phyloP scores from a whole-genome alignment of 129 eudicot species.

The Oenanthe sinensis region DNA sequence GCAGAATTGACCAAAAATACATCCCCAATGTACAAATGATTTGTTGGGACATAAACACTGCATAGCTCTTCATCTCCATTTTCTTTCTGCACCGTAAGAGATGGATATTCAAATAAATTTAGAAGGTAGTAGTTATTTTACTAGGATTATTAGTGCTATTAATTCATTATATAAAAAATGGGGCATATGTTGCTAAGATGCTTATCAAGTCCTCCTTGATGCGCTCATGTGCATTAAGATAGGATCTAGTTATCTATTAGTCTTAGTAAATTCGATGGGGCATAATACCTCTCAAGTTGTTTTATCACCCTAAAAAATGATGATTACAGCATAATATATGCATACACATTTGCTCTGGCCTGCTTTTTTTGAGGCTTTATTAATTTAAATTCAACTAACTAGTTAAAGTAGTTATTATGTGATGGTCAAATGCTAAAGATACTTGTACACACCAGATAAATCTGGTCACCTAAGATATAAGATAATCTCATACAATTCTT shows the following conservation, averaged over 20 bases:
- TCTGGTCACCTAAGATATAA: background rate
- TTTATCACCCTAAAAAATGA: background rate
- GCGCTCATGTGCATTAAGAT: background rate
- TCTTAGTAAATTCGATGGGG: background rate
- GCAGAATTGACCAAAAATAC: constrained; percentile 78
- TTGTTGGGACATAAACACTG: constrained; percentile 90
- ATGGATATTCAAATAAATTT: background rate
- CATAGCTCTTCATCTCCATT: constrained; percentile 84
- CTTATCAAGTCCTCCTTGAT: background rate
- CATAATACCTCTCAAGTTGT: background rate
- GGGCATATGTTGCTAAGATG: background rate
- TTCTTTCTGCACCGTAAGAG: constrained; percentile 51
- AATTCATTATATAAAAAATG: background rate
- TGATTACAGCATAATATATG: no score
- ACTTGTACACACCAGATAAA: background rate
- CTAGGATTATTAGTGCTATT: background rate
- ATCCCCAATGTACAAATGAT: constrained; percentile 90
- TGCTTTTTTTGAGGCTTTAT: background rate
- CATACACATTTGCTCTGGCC: background rate
- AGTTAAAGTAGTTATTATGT: background rate
- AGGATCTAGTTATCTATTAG: background rate
- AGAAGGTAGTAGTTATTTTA: background rate
- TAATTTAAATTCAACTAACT: background rate
- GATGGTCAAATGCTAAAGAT: background rate
- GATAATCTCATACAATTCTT: background rate